Percentiles rank a stretch among this genome's conserved stretches.
These are phyloP conservation scores for Cytospora piceae DNA, from an alignment of 2,329 filamentous ascomycete species.

Conservation along the genomic window DNA sequence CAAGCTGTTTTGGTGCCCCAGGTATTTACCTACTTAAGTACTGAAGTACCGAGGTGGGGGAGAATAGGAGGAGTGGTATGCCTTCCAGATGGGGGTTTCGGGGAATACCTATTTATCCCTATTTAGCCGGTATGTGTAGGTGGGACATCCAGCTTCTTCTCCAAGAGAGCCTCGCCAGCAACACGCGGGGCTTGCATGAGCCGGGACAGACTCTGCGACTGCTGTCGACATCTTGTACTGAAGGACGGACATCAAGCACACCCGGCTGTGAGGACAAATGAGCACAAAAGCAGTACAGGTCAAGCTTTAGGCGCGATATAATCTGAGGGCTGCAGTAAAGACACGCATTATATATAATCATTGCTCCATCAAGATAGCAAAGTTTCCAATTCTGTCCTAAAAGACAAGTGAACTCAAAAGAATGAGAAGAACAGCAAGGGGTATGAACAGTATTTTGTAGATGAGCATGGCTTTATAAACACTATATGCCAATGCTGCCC, in stretches of 20 bases:
- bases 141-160: constrained; percentile 10
- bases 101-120: constrained; percentile 13
- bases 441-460: constrained; percentile 17
- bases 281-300: neutral
- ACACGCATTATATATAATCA: neutral
- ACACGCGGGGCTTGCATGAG: neutral
- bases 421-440: constrained; percentile 3
- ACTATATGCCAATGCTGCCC: neutral
- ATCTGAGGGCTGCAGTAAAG: neutral
- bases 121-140: constrained; percentile 18
- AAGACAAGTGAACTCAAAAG: neutral
- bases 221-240: neutral
- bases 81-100: constrained; percentile 19
- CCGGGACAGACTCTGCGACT: neutral
- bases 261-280: too few relatives aligned
- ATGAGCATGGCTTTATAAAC: neutral
- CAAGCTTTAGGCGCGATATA: neutral
- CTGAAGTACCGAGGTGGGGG: neutral
- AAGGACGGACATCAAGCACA: neutral
- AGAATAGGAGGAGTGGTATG: constrained; percentile 17
- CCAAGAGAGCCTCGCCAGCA: neutral
- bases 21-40: neutral
- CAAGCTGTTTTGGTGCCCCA: too few relatives aligned
- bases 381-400: neutral
- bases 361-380: neutral